Conservation (phyloP, 1,284 basidiomycete species). For the Bjerkandera adusta region DNA sequence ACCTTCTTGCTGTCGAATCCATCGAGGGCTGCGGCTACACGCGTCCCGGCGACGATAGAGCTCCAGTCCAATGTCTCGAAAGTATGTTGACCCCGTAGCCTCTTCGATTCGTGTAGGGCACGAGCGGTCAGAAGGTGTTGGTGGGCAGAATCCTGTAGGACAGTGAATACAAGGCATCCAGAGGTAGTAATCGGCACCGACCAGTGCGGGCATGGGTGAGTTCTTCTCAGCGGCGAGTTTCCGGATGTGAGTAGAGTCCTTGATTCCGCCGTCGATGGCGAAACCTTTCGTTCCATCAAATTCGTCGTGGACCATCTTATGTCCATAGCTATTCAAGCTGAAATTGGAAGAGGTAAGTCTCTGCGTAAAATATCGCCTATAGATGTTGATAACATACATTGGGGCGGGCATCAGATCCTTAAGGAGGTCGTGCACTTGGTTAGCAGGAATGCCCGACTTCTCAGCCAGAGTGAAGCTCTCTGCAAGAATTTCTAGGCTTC, state of each 20-base stretch:
- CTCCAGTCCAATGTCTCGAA: constrained; percentile 72
- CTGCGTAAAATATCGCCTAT: neutral
- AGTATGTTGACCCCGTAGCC: constrained; percentile 40
- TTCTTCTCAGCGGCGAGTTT: constrained; percentile 61
- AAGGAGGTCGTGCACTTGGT: constrained; percentile 23
- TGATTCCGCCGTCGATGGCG: constrained; percentile 85
- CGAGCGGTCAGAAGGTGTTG: constrained; percentile 80
- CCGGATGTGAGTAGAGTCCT: constrained; percentile 74
- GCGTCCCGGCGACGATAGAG: constrained; percentile 63
- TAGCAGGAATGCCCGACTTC: constrained; percentile 77
- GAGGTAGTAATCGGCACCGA: constrained; percentile 16
- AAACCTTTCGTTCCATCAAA: constrained; percentile 85
- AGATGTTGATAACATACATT: constrained; percentile 32
- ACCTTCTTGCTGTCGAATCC: constrained; percentile 52
- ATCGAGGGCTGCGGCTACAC: constrained; percentile 67
- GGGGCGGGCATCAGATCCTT: constrained; percentile 60
- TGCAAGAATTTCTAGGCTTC: constrained; percentile 74
- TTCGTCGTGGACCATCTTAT: constrained; percentile 67
- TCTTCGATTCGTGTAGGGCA: constrained; percentile 55
- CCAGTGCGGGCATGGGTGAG: constrained; percentile 77
- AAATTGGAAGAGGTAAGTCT: neutral
- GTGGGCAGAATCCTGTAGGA: constrained; percentile 58
- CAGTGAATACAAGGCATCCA: neutral
- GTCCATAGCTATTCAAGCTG: constrained; percentile 58
- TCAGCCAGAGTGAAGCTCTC: constrained; percentile 84